Conservation (phyloP, 1,139 yeast genomes). For the Blastobotrys serpentis region DNA sequence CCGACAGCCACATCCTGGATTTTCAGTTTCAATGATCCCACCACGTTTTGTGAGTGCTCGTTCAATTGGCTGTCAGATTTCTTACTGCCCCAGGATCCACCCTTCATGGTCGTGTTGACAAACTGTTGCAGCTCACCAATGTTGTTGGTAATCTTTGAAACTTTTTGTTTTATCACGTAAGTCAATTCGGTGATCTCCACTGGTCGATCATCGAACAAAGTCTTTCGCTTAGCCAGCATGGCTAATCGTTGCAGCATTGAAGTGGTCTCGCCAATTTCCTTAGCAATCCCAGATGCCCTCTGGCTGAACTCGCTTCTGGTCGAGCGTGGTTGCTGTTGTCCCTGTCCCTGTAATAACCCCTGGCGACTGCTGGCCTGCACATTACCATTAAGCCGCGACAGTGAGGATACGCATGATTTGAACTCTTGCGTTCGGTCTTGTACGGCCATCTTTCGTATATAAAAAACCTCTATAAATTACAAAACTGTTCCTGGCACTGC, state of each 20-base stretch:
- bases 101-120: constrained; percentile 25
- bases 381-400: constrained; percentile 55
- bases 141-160: constrained; percentile 77
- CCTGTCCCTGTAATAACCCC: constrained; percentile 9
- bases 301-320: constrained; percentile 63
- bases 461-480: no score
- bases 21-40: constrained; percentile 79
- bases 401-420: constrained; percentile 76
- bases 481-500: no score
- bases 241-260: constrained; percentile 80
- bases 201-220: constrained; percentile 93
- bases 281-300: constrained; percentile 82
- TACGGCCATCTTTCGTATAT: constrained; percentile 31
- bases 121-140: constrained; percentile 61
- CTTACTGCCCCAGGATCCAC: constrained; percentile 36
- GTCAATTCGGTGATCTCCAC: constrained; percentile 92
- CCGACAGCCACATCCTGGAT: constrained; percentile 91
- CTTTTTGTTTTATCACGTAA: constrained; percentile 88
- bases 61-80: constrained; percentile 58
- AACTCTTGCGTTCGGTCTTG: constrained; percentile 85
- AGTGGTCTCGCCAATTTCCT: constrained; percentile 87
- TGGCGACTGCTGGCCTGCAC: constrained; percentile 21
- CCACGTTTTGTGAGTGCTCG: constrained; percentile 81
- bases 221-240: constrained; percentile 77
- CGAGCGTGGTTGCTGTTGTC: constrained; percentile 28